These are phyloP conservation scores for Hanseniaspora lindneri DNA, from an alignment of 805 yeast species.

Conservation along the genomic window DNA sequence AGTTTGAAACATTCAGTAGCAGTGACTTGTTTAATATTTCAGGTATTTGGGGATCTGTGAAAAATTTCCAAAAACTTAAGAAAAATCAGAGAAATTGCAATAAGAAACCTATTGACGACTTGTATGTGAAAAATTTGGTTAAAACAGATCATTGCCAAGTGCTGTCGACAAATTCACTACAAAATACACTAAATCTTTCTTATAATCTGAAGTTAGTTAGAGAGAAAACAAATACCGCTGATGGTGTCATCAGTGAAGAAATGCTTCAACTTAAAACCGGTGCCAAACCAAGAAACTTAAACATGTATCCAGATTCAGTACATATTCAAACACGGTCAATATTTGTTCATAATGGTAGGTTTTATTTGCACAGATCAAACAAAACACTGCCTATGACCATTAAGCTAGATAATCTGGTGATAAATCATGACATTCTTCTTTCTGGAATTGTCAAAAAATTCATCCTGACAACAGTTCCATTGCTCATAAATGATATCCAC, in stretches of 20 bases:
- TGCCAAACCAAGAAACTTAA: neutral
- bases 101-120: constrained; percentile 12
- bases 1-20: constrained; percentile 8
- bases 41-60: constrained; percentile 12
- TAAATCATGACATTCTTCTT: neutral
- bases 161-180: neutral
- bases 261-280: constrained; percentile 10
- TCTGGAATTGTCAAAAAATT: constrained; percentile 5
- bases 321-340: neutral
- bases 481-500: constrained; percentile 13
- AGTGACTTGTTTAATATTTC: constrained; percentile 12
- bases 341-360: neutral
- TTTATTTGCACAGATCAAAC: neutral
- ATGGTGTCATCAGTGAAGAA: constrained; percentile 10
- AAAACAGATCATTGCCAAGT: constrained; percentile 11
- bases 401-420: neutral
- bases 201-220: constrained; percentile 11
- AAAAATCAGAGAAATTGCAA: constrained; percentile 1
- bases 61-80: neutral
- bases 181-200: neutral
- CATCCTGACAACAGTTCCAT: neutral
- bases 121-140: constrained; percentile 12
- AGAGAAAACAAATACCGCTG: neutral
- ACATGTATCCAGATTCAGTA: constrained; percentile 6
- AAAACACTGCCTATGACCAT: neutral